Evolutionary conservation across 805 yeast species (phyloP).

Genomic region (Ogataea parapolymorpha): DNA sequence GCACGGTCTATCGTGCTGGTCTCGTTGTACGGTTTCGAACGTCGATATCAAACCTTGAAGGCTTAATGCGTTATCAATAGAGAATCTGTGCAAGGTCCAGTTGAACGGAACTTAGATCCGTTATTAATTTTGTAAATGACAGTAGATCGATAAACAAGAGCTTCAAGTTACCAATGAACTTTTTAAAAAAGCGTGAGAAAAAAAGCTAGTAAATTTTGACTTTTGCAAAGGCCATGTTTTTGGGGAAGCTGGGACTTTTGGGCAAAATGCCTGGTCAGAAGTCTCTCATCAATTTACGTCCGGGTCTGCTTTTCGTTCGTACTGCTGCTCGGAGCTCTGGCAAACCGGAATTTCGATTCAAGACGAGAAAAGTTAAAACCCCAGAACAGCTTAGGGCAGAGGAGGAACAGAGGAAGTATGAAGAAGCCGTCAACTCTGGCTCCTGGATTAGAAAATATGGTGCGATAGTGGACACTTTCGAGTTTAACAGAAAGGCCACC

Average conservation of each 20-base stretch:
- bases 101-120: background rate
- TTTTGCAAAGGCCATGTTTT: constrained; percentile 1
- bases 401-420: constrained; percentile 27
- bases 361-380: constrained; percentile 27
- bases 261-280: background rate
- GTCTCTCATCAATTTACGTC: background rate
- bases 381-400: constrained; percentile 29
- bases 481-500: constrained; percentile 61
- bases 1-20: background rate
- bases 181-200: constrained; percentile 5
- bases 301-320: background rate
- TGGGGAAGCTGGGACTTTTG: background rate
- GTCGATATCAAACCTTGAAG: background rate
- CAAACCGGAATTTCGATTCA: constrained; percentile 28
- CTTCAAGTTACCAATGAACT: constrained; percentile 6
- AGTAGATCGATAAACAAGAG: background rate
- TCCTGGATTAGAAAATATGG: constrained; percentile 45
- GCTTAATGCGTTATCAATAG: background rate
- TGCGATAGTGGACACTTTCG: constrained; percentile 49
- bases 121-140: background rate
- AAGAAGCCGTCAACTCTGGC: constrained; percentile 35
- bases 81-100: background rate
- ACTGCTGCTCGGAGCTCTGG: background rate
- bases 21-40: background rate
- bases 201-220: constrained; percentile 1